Conservation (phyloP, 345 rosid species). For the Durio zibethinus region DNA sequence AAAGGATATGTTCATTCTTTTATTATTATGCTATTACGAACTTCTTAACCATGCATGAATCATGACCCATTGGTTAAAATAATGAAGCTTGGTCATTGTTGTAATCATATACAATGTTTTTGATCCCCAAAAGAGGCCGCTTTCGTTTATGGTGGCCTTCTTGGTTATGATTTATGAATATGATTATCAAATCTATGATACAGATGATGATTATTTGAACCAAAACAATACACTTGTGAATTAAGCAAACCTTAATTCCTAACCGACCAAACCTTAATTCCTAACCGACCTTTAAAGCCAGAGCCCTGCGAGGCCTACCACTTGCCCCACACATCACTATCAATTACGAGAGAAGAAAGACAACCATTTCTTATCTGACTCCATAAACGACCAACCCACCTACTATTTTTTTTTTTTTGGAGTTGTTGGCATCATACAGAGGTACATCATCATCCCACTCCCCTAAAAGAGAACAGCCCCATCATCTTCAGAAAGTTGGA, state of each 20-base stretch:
- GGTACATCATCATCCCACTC: background rate
- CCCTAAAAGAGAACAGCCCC: background rate
- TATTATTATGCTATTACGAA: too few relatives aligned
- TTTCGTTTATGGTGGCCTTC: background rate
- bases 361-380: background rate
- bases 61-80: background rate
- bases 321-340: background rate
- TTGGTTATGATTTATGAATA: background rate
- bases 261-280: background rate
- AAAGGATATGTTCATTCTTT: too few relatives aligned
- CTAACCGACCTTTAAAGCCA: background rate
- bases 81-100: background rate
- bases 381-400: background rate
- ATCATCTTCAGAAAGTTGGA: background rate
- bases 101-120: background rate
- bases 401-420: background rate
- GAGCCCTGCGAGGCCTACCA: background rate
- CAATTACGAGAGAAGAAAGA: background rate
- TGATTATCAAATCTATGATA: background rate
- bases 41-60: background rate
- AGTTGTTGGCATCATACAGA: background rate
- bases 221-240: background rate
- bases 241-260: background rate
- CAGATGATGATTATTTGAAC: background rate
- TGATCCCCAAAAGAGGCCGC: background rate